Evolutionary conservation across 805 yeast genomes (phyloP).

Genomic region (Pichia phayaonensis): DNA sequence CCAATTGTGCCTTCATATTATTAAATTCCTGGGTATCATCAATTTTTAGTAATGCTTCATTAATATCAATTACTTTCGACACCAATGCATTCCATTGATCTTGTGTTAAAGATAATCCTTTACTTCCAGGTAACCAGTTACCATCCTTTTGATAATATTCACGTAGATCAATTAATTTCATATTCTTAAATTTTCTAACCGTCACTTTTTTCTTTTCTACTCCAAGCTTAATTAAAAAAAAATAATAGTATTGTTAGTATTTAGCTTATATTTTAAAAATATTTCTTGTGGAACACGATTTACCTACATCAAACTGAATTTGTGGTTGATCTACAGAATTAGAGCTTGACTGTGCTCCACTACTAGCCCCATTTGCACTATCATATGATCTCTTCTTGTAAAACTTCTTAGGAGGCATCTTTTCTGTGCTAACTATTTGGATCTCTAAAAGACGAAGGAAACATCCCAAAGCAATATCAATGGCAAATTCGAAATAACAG

Average conservation of each 20-base stretch:
- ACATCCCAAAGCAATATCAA: not conserved
- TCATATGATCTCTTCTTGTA: slow-evolving; percentile 3
- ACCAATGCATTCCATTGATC: slow-evolving; percentile 47
- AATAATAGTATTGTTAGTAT: not conserved
- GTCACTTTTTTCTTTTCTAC: slow-evolving; percentile 59
- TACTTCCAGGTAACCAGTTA: slow-evolving; percentile 72
- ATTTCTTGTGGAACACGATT: not conserved
- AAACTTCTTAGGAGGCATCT: slow-evolving; percentile 8
- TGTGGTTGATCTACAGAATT: slow-evolving; percentile 6
- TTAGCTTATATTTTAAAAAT: not conserved
- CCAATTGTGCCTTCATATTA: slow-evolving; percentile 11
- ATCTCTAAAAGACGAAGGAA: not conserved
- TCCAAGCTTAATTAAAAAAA: slow-evolving; percentile 13
- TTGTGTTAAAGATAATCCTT: slow-evolving; percentile 56
- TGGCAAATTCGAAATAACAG: not conserved
- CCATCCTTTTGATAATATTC: slow-evolving; percentile 63
- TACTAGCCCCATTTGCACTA: not conserved
- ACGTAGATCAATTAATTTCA: slow-evolving; percentile 69
- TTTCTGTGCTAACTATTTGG: not conserved
- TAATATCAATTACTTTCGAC: slow-evolving; percentile 38
- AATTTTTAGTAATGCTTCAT: slow-evolving; percentile 37
- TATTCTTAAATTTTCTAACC: slow-evolving; percentile 63
- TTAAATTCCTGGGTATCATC: slow-evolving; percentile 24
- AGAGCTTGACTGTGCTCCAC: not conserved
- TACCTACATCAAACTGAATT: slow-evolving; percentile 9